Conservation (phyloP, 371 early-diverging fungal species). For the Umbelopsis sp. region DNA sequence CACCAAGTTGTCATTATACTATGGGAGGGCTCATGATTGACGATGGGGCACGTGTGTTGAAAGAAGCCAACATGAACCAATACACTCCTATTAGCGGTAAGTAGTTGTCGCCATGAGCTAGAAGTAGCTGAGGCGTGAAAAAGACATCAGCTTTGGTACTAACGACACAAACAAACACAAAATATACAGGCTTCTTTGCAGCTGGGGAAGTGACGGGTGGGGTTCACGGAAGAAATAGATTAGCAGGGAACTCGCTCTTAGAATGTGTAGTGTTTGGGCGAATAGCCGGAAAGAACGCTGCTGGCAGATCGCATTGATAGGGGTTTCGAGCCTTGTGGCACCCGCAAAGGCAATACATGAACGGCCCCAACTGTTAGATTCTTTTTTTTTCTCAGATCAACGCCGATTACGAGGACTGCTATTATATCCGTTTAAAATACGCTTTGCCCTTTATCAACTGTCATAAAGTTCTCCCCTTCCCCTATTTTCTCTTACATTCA, state of each 20-base stretch:
- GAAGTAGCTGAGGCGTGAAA: not conserved
- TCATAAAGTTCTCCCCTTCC: not conserved
- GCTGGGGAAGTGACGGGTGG: slow-evolving; percentile 82
- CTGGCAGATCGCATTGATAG: slow-evolving; percentile 22
- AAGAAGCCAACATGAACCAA: not conserved
- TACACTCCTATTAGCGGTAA: slow-evolving; percentile 24
- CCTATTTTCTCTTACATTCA: not conserved
- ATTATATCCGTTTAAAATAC: not conserved
- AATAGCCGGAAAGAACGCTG: slow-evolving; percentile 69
- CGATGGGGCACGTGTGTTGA: slow-evolving; percentile 52
- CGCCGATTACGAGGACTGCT: not conserved
- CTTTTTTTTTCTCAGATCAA: slow-evolving; percentile 4
- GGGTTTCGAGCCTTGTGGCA: slow-evolving; percentile 13
- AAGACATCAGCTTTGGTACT: not conserved
- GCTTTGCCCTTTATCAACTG: not conserved
- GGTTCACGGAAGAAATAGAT: slow-evolving; percentile 84
- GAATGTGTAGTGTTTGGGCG: slow-evolving; percentile 89
- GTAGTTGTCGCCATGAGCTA: not conserved
- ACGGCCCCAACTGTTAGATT: not conserved
- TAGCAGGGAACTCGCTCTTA: slow-evolving; percentile 82
- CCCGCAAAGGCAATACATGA: not conserved
- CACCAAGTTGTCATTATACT: slow-evolving; percentile 85
- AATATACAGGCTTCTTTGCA: slow-evolving; percentile 67
- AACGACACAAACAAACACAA: slow-evolving; percentile 20
- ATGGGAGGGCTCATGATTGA: slow-evolving; percentile 85